Conservation (phyloP, 2,329 filamentous ascomycete genomes). For the Colletotrichum costaricense region DNA sequence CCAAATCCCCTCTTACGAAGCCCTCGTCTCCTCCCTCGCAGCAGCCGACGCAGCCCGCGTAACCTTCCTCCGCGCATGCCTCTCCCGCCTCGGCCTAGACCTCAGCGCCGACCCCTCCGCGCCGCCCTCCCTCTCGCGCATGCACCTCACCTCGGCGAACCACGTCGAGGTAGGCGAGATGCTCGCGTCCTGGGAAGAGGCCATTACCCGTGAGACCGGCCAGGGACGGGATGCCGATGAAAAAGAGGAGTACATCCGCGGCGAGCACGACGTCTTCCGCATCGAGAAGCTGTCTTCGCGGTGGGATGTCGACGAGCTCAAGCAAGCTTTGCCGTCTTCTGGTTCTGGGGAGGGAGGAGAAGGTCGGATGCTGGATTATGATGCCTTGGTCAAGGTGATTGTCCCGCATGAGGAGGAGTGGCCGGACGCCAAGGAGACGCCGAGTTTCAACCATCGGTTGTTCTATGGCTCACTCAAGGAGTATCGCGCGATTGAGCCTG, state of each 20-base stretch:
- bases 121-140: slow-evolving; percentile 81
- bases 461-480: slow-evolving; percentile 79
- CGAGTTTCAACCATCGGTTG: slow-evolving; percentile 85
- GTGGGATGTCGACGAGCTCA: slow-evolving; percentile 68
- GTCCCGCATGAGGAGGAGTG: slow-evolving; percentile 76
- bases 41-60: slow-evolving; percentile 77
- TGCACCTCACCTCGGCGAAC: slow-evolving; percentile 82
- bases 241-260: slow-evolving; percentile 76
- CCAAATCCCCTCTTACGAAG: slow-evolving; percentile 73
- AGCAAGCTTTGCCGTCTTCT: slow-evolving; percentile 57
- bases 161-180: slow-evolving; percentile 75
- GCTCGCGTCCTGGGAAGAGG: slow-evolving; percentile 73
- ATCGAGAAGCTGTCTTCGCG: slow-evolving; percentile 74
- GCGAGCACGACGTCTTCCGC: slow-evolving; percentile 85
- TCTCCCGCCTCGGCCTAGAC: slow-evolving; percentile 84
- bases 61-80: slow-evolving; percentile 81
- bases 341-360: slow-evolving; percentile 40
- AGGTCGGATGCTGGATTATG: slow-evolving; percentile 79
- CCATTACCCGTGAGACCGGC: slow-evolving; percentile 69
- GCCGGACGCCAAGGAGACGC: slow-evolving; percentile 79
- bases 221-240: slow-evolving; percentile 43
- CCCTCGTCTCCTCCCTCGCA: slow-evolving; percentile 74
- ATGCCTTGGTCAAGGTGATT: slow-evolving; percentile 77
- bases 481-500: slow-evolving; percentile 69
- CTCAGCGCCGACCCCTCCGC: slow-evolving; percentile 76